A percentile compares a stretch with the other conserved stretches of the same genome.
Conservation (phyloP, 2,329 filamentous ascomycete species). For the Hypoxylon sp. region DNA sequence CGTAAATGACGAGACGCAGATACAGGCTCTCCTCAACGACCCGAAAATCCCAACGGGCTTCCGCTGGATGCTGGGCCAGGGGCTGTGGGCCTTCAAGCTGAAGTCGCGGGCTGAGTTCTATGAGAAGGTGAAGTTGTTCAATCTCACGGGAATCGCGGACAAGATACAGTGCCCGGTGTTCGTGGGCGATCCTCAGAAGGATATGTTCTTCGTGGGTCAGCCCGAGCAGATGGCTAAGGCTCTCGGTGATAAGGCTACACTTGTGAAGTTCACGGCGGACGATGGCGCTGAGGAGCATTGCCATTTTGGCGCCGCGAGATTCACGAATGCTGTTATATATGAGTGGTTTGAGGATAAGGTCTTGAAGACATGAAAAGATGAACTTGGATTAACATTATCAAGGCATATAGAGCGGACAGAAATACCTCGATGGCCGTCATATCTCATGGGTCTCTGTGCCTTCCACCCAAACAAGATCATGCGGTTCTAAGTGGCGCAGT, state of each 20-base stretch:
- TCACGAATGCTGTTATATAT: slow-evolving; percentile 28
- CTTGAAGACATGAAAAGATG: slow-evolving; percentile 17
- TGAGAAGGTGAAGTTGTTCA: slow-evolving; percentile 17
- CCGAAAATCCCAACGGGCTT: slow-evolving; percentile 16
- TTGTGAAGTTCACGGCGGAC: slow-evolving; percentile 25
- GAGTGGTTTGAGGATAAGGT: slow-evolving; percentile 36
- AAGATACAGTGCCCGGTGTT: slow-evolving; percentile 47
- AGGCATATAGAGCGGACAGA: not conserved
- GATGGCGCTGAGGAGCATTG: slow-evolving; percentile 32
- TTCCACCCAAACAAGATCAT: too few relatives aligned
- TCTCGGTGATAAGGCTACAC: slow-evolving; percentile 46
- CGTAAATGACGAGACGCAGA: not conserved
- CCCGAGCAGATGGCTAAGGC: slow-evolving; percentile 43
- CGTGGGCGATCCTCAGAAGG: slow-evolving; percentile 45
- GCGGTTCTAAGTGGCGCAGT: too few relatives aligned
- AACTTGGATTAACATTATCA: not conserved
- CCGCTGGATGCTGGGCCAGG: slow-evolving; percentile 27
- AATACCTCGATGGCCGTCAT: too few relatives aligned
- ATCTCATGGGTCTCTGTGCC: too few relatives aligned
- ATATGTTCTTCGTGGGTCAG: slow-evolving; percentile 51
- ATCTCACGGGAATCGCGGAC: slow-evolving; percentile 18
- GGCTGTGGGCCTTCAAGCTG: slow-evolving; percentile 28
- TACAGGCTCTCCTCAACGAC: slow-evolving; percentile 12
- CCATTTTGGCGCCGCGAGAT: slow-evolving; percentile 27
- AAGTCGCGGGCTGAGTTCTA: slow-evolving; percentile 16